These are phyloP conservation scores for Gelatoporia subvermispora DNA, from an alignment of 768 basidiomycete species.

Conservation along the genomic window DNA sequence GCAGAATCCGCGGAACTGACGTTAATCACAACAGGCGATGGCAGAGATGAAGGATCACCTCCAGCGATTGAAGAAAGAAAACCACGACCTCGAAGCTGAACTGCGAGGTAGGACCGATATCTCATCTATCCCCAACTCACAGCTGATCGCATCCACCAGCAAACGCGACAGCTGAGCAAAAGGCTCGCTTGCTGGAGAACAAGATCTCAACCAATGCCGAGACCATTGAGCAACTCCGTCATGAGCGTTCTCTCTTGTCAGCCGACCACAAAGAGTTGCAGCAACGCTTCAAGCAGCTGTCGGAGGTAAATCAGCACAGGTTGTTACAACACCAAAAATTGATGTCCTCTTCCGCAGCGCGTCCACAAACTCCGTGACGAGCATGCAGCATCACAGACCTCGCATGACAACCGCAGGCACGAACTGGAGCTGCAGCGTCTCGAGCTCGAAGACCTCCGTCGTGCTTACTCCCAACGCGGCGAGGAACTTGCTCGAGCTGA, in stretches of 20 bases:
- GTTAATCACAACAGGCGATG: slow-evolving; percentile 56
- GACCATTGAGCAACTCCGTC: slow-evolving; percentile 68
- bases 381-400: slow-evolving; percentile 53
- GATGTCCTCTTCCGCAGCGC: slow-evolving; percentile 33
- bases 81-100: slow-evolving; percentile 67
- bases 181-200: slow-evolving; percentile 60
- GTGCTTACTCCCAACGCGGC: slow-evolving; percentile 55
- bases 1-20: not conserved
- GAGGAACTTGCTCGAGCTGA: slow-evolving; percentile 59
- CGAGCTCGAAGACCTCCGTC: slow-evolving; percentile 76
- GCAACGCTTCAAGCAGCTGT: slow-evolving; percentile 55
- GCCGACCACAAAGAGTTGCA: slow-evolving; percentile 73
- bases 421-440: slow-evolving; percentile 66
- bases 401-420: slow-evolving; percentile 68
- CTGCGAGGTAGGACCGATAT: slow-evolving; percentile 48
- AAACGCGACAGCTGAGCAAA: slow-evolving; percentile 68
- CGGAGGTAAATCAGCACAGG: slow-evolving; percentile 48
- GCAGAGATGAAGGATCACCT: slow-evolving; percentile 68
- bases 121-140: not conserved
- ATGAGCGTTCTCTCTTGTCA: slow-evolving; percentile 68
- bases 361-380: slow-evolving; percentile 60
- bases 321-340: no score
- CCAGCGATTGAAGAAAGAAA: slow-evolving; percentile 67
- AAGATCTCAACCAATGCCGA: slow-evolving; percentile 66
- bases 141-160: slow-evolving; percentile 28